phyloP scores from a whole-genome alignment of 768 basidiomycete species.

The Tubosaeta brunneosetosa region DNA sequence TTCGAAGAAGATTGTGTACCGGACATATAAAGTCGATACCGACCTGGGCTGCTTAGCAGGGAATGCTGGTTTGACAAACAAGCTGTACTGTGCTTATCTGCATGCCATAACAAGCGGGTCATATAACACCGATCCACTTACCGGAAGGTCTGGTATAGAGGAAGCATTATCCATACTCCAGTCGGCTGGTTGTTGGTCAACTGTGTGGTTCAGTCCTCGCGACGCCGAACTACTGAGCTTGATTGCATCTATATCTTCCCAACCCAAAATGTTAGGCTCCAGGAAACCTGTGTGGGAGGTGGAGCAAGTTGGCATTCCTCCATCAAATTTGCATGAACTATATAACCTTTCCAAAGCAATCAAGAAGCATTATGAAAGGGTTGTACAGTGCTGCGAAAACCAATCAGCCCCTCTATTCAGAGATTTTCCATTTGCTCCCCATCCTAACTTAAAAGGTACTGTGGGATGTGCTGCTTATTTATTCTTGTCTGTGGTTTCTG shows the following conservation, averaged over 20 bases:
- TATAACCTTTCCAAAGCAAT: conserved; percentile 24
- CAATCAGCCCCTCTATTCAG: not conserved
- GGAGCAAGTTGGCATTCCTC: conserved; percentile 17
- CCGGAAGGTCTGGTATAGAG: conserved; percentile 9
- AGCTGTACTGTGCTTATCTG: conserved; percentile 38
- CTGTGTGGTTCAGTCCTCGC: conserved; percentile 26
- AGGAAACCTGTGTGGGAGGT: conserved; percentile 36
- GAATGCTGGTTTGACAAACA: conserved; percentile 13
- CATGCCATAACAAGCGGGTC: conserved; percentile 41
- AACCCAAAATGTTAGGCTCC: conserved; percentile 35
- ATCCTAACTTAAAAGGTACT: conserved; percentile 11
- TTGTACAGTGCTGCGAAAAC: conserved; percentile 7
- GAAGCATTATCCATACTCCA: conserved; percentile 34
- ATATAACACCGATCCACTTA: conserved; percentile 41
- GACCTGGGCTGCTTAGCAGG: conserved; percentile 26
- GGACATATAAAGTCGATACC: conserved; percentile 27
- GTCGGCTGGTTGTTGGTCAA: conserved; percentile 37
- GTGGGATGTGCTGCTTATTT: conserved; percentile 1
- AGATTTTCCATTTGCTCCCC: conserved; percentile 1
- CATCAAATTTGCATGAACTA: conserved; percentile 20
- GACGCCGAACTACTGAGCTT: conserved; percentile 29
- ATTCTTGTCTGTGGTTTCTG: not conserved
- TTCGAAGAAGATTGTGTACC: conserved; percentile 9
- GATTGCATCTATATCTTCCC: conserved; percentile 33
- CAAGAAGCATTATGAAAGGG: conserved; percentile 16